Evolutionary conservation across 345 rosid species (phyloP).

Genomic region (Brassica juncea): DNA sequence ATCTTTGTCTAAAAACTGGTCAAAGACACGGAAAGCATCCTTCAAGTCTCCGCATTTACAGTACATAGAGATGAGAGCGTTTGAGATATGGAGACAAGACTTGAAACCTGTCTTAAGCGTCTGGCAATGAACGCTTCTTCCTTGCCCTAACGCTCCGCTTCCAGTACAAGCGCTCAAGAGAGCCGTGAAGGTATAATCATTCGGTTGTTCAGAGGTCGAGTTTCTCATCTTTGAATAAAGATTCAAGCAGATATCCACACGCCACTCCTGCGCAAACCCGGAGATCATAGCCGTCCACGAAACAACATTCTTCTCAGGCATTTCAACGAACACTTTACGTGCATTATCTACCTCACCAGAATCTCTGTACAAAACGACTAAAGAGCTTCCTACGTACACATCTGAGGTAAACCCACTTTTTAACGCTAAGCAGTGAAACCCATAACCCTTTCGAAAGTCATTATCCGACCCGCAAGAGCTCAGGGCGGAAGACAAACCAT

Average conservation of each 20-base stretch:
- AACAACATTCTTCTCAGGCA: conserved; percentile 77
- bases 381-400: conserved; percentile 71
- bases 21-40: conserved; percentile 54
- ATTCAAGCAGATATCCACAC: conserved; percentile 57
- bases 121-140: conserved; percentile 79
- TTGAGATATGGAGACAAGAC: conserved; percentile 58
- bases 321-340: conserved; percentile 67
- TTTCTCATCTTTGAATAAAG: conserved; percentile 65
- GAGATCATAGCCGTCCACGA: conserved; percentile 84
- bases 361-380: conserved; percentile 57
- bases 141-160: conserved; percentile 78
- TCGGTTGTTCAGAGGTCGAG: conserved; percentile 56
- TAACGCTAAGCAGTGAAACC: conserved; percentile 61
- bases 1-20: conserved; percentile 51
- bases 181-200: conserved; percentile 74
- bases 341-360: conserved; percentile 50
- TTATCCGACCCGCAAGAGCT: conserved; percentile 57
- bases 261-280: conserved; percentile 78
- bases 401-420: conserved; percentile 56
- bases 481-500: conserved; percentile 57
- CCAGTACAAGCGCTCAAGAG: conserved; percentile 82
- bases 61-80: conserved; percentile 85
- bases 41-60: conserved; percentile 71
- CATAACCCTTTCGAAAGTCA: conserved; percentile 55
- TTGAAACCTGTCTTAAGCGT: conserved; percentile 61